Evolutionary conservation across 1,139 yeast species (phyloP).

Genomic region (Chernovozyma aurita): DNA sequence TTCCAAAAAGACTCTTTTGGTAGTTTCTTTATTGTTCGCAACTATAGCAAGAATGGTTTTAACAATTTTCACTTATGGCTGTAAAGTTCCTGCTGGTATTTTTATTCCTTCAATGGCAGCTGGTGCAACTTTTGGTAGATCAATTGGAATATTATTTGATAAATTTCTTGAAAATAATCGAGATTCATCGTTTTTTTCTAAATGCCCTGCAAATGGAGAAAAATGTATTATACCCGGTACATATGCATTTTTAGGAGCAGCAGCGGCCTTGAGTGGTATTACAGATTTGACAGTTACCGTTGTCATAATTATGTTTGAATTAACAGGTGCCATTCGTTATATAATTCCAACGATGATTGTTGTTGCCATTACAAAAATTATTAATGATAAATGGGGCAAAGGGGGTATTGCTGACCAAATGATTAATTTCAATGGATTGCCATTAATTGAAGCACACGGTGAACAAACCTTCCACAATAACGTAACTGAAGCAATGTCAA

Average conservation of each 20-base stretch:
- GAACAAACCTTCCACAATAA: constrained; percentile 54
- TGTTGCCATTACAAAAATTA: constrained; percentile 81
- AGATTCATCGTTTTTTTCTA: constrained; percentile 41
- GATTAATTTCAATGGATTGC: constrained; percentile 85
- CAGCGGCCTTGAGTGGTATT: constrained; percentile 90
- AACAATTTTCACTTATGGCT: constrained; percentile 83
- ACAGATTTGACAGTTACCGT: constrained; percentile 90
- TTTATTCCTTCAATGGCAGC: constrained; percentile 97
- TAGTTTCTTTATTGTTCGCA: constrained; percentile 61
- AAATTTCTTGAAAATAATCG: constrained; percentile 42
- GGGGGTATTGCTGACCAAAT: constrained; percentile 95
- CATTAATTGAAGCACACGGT: constrained; percentile 74
- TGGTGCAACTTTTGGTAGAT: constrained; percentile 91
- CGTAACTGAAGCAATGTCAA: constrained; percentile 66
- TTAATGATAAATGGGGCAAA: constrained; percentile 71
- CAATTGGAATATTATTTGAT: constrained; percentile 71
- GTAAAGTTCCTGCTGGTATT: constrained; percentile 92
- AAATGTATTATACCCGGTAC: constrained; percentile 86
- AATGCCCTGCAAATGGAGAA: constrained; percentile 34
- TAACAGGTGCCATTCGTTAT: constrained; percentile 88
- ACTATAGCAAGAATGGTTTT: constrained; percentile 66
- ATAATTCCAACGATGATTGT: constrained; percentile 95
- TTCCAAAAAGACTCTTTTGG: constrained; percentile 25
- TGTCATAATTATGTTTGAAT: constrained; percentile 91
- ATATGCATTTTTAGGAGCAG: constrained; percentile 96